Base-by-base conservation (phyloP, 2,329 filamentous ascomycete genomes). In the Fusarium avenaceum region DNA sequence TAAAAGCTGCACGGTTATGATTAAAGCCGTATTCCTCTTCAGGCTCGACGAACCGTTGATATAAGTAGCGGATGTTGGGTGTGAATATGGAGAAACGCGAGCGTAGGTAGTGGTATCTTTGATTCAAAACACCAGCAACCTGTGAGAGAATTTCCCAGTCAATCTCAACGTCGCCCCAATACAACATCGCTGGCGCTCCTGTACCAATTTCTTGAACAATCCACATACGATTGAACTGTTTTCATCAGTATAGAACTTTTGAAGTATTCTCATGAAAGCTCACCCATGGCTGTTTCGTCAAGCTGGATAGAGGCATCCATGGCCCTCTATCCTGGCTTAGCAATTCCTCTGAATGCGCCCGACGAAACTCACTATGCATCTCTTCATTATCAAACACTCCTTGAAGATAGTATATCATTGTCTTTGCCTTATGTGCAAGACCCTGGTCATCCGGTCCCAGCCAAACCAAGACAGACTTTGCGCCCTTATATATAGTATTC, bases 171-270 rank as follows among this genome's bases (percentile, higher is more conserved):
- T 76, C 62, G 15, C 78, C 78, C 78, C 78, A 80, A 66, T 75
- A 76, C 1, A 80, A 73, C 3, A 74, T 77, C 1, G 78, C 77
- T 0, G 77, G 68, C 3, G 78, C 70, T 4, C 46, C 35, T 3
- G 78, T 80, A 40, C 78, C 78, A 24, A 80, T 79, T 22, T 80
- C 78, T 35, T 80, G 78, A 22, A 77, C 77, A 30, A 80, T 78
- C 78, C 78, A 80, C 39, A 78, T 73, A 13, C 78, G 74, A 28
- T 75, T 72, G 35, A 80, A 80, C 78, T 79, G 30, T 20, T 47
- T 7, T 20, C 35, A 26, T 64, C 22, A 65, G 61, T 22, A 47
- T 44, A 26, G 17, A 20, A 17, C 4, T 28, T 17, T 26, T 26
- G 30, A 11, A 22, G 22, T 20, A 19, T 17, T 39, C 8, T 11